Evolutionary conservation across 2,329 filamentous ascomycete genomes (phyloP), one percentile per base, ranked within the genome.

Genomic region (Juglanconis sp.): DNA sequence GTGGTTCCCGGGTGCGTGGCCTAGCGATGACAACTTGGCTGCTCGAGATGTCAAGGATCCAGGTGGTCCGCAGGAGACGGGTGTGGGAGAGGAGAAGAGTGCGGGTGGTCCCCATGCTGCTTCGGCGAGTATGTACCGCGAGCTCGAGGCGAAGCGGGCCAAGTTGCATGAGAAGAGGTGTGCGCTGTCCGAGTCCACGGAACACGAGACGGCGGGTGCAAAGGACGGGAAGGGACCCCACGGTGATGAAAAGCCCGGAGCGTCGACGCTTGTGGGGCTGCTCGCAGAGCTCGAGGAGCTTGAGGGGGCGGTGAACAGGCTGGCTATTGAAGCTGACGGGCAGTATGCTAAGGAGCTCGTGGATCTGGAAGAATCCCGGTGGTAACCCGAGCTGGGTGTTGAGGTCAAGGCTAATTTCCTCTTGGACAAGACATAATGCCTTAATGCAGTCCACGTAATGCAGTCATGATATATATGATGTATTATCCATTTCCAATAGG

Each of bases 241-340:
- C 5, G 44, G 30, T 11, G 53, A 53, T 5, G 62, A 68, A 56
- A 64, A 67, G 53, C 53, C 55, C 40, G 66, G 66, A 38, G 68
- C 67, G 32, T 53, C 59, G 40, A 62, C 53, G 62, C 62, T 77
- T 51, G 73, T 74, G 56, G 69, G 17, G 15, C 24, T 60, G 15
- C 57, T 62, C 8, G 42, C 57, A 60, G 74, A 76, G 64, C 68
- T 80, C 46, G 72, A 76, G 59, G 69, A 68, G 36, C 65, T 83
- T 57, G 73, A 73, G 47, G 63, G 65, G 11, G 70, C 72, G 51
- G 65, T 81, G 32, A 73, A 77, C 55, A 59, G 64, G 58, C 59
- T 81, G 57, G 69, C 73, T 61, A 62, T 79, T 5, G 75, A 80
- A 67, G 79, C 76, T 2, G 79, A 83, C 56, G 80, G 76, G 66